Evolutionary conservation across 1,139 yeast genomes (phyloP).

Genomic region (Pichia sp.): DNA sequence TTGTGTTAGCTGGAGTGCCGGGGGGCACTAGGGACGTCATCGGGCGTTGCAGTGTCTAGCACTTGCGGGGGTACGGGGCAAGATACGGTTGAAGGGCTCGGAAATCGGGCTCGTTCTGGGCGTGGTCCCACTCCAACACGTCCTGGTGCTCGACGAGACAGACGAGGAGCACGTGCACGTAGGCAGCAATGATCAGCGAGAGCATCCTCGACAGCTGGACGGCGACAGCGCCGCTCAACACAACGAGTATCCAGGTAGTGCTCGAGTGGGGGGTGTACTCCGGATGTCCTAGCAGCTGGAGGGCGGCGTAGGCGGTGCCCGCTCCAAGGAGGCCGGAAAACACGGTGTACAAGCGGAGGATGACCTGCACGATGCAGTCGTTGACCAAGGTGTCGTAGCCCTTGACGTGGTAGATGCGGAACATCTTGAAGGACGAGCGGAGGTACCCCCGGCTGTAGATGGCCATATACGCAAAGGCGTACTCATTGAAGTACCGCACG

Average conservation of each 20-base stretch:
- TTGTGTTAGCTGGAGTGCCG: too few species aligned
- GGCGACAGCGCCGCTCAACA: slow-evolving; percentile 56
- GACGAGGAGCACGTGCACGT: slow-evolving; percentile 80
- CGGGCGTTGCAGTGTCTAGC: too few species aligned
- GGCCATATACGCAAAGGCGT: slow-evolving; percentile 84
- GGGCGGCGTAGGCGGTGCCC: slow-evolving; percentile 64
- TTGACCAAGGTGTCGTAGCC: slow-evolving; percentile 60
- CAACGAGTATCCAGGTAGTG: slow-evolving; percentile 40
- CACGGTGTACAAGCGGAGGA: slow-evolving; percentile 66
- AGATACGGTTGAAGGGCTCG: not conserved
- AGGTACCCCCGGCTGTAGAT: slow-evolving; percentile 77
- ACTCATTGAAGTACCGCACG: slow-evolving; percentile 73
- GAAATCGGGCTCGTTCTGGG: slow-evolving; percentile 37
- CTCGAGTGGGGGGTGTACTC: not conserved
- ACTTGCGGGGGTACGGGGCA: not conserved
- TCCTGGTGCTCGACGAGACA: slow-evolving; percentile 87
- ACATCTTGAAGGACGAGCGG: slow-evolving; percentile 73
- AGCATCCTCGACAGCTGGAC: slow-evolving; percentile 74
- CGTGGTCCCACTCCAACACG: slow-evolving; percentile 68
- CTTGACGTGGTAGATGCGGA: slow-evolving; percentile 66
- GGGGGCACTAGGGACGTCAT: too few species aligned
- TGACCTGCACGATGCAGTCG: slow-evolving; percentile 79
- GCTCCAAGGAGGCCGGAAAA: slow-evolving; percentile 53
- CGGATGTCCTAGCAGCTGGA: slow-evolving; percentile 31
- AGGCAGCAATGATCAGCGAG: slow-evolving; percentile 72